Evolutionary conservation across 2,329 filamentous ascomycete species (phyloP), one percentile per base, ranked within the genome.

Genomic region (Cephalotrichum gorgonifer): DNA sequence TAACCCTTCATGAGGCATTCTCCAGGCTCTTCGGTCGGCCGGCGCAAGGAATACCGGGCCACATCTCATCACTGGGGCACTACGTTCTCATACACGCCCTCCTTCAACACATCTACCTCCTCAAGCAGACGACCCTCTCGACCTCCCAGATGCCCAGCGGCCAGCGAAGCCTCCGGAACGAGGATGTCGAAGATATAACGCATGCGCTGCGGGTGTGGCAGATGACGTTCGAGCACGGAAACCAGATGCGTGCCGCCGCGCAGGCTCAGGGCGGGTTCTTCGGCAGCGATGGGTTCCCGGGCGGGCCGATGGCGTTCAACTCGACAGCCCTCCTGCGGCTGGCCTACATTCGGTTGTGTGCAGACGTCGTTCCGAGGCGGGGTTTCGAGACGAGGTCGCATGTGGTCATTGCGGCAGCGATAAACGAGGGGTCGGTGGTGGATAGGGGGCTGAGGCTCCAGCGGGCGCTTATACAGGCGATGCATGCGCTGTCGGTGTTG

Each of bases 51-150:
- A 66, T 75, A 1, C 71, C 72, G 1, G 63, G 69, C 1, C 71
- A 73, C 42, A 67, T 79, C 50, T 79, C 77, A 0, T 78, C 79
- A 0, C 63, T 85, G 6, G 84, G 83, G 1, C 84, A 84, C 56
- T 86, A 88, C 54, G 75, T 86, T 7, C 68, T 88, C 30, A 83
- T 88, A 3, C 83, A 87, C 57, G 83, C 82, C 3, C 61, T 88
- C 23, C 74, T 87, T 11, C 84, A 88, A 56, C 82, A 86, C 53
- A 81, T 88, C 15, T 87, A 83, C 59, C 69, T 86, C 33, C 62
- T 85, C 22, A 83, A 84, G 55, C 78, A 84, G 57, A 79, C 78
- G 0, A 77, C 74, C 0, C 72, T 80, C 44, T 69, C 70, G 2
- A 62, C 68, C 2, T 65, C 70, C 1, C 68, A 72, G 2, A 68